These are phyloP conservation scores for Colletotrichum endophyticum DNA, from an alignment of 2,329 filamentous ascomycete species.

Conservation along the genomic window DNA sequence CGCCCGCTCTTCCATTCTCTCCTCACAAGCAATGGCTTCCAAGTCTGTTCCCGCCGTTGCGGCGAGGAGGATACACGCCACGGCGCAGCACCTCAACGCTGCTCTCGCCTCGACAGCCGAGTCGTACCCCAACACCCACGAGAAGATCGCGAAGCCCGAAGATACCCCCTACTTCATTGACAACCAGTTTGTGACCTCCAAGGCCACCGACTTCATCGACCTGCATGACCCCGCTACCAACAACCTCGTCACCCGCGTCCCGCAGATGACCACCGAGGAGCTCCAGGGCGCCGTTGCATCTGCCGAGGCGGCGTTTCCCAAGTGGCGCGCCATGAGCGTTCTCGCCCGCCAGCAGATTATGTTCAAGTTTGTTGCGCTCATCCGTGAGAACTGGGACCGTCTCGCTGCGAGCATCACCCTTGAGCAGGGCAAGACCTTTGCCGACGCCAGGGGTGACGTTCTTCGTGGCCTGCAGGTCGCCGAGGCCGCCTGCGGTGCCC, in stretches of 20 bases:
- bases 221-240: slow-evolving; percentile 85
- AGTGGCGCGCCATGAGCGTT: slow-evolving; percentile 75
- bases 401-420: slow-evolving; percentile 84
- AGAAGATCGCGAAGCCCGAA: slow-evolving; percentile 68
- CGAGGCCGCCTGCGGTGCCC: slow-evolving; percentile 80
- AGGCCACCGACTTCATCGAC: slow-evolving; percentile 76
- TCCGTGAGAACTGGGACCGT: slow-evolving; percentile 85
- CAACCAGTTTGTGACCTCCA: slow-evolving; percentile 76
- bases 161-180: slow-evolving; percentile 84
- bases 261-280: slow-evolving; percentile 80
- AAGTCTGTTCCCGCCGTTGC: slow-evolving; percentile 38
- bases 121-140: slow-evolving; percentile 74
- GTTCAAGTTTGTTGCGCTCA: slow-evolving; percentile 83
- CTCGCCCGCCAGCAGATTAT: slow-evolving; percentile 82
- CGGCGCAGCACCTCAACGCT: slow-evolving; percentile 59
- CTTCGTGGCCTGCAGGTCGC: slow-evolving; percentile 84
- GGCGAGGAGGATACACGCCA: slow-evolving; percentile 61
- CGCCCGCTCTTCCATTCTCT: slow-evolving; percentile 28
- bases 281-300: slow-evolving; percentile 77
- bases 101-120: slow-evolving; percentile 60
- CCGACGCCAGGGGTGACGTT: slow-evolving; percentile 82
- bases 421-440: slow-evolving; percentile 89
- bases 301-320: slow-evolving; percentile 76
- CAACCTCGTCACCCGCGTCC: slow-evolving; percentile 82
- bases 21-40: slow-evolving; percentile 25